Conservation (phyloP, 163 green algal genomes). For the Chlamydomonas reinhardtii region DNA sequence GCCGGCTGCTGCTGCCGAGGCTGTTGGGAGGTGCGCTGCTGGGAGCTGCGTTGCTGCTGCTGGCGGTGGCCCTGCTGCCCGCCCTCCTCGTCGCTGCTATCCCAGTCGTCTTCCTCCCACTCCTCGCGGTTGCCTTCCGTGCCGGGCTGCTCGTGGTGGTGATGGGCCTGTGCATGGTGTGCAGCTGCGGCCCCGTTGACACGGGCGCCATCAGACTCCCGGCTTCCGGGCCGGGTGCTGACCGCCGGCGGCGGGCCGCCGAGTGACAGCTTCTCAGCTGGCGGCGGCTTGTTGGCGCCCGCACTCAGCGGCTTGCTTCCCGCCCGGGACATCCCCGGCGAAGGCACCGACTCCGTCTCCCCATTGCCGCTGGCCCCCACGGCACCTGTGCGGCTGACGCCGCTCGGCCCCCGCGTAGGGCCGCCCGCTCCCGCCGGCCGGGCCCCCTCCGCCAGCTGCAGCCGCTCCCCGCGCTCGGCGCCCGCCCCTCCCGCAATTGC, state of each 20-base stretch:
- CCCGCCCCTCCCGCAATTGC: no score
- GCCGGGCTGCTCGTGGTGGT: neutral
- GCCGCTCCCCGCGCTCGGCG: neutral
- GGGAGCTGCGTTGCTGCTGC: neutral
- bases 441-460: neutral
- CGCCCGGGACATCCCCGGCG: no score
- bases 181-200: neutral
- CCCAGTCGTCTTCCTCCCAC: conserved; percentile 45
- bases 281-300: no score
- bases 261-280: conserved; percentile 4
- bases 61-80: neutral
- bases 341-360: neutral
- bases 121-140: conserved; percentile 22
- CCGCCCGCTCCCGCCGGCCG: neutral
- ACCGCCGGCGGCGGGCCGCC: neutral
- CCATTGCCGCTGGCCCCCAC: neutral
- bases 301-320: no score
- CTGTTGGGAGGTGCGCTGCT: neutral
- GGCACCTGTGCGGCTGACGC: neutral
- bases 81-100: conserved; percentile 41
- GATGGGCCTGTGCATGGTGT: neutral
- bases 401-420: neutral
- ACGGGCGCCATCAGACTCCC: neutral
- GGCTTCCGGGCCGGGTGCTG: no score
- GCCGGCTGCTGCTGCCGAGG: neutral